These are phyloP conservation scores for Fusarium albosuccineum DNA, from an alignment of 2,329 filamentous ascomycete species.

Conservation along the genomic window DNA sequence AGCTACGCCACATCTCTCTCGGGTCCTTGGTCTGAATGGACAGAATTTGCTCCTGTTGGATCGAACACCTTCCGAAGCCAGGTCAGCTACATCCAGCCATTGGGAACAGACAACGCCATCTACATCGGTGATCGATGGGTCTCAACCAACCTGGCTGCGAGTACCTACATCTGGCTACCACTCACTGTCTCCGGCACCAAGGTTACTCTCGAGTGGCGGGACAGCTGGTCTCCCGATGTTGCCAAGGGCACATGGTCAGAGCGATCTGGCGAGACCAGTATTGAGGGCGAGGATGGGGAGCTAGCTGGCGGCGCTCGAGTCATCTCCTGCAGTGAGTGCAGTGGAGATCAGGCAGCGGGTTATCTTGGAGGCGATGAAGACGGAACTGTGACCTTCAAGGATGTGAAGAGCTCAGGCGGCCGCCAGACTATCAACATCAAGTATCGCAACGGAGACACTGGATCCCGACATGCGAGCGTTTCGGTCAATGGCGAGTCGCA, in stretches of 20 bases:
- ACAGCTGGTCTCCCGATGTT: constrained; percentile 67
- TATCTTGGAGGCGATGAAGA: constrained; percentile 65
- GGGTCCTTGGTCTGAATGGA: constrained; percentile 73
- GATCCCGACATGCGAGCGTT: constrained; percentile 65
- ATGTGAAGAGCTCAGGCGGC: constrained; percentile 59
- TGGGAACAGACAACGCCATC: constrained; percentile 57
- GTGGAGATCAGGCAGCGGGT: constrained; percentile 62
- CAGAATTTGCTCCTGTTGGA: constrained; percentile 68
- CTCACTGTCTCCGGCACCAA: constrained; percentile 65
- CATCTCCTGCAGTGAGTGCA: constrained; percentile 65
- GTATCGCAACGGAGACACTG: constrained; percentile 67
- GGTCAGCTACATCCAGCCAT: constrained; percentile 68
- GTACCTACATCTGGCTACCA: constrained; percentile 76
- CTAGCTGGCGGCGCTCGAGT: constrained; percentile 60
- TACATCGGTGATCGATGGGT: constrained; percentile 79
- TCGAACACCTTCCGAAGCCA: constrained; percentile 71
- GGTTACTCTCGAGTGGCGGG: constrained; percentile 64
- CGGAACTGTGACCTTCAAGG: constrained; percentile 62
- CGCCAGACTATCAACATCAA: constrained; percentile 66
- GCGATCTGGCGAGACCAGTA: constrained; percentile 59
- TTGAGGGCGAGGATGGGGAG: constrained; percentile 65
- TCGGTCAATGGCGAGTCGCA: constrained; percentile 67
- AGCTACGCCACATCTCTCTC: constrained; percentile 68
- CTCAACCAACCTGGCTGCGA: constrained; percentile 68
- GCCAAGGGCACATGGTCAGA: constrained; percentile 58